Evolutionary conservation across 139 green algal genomes (phyloP).

Genomic region (Chlorella sp.): DNA sequence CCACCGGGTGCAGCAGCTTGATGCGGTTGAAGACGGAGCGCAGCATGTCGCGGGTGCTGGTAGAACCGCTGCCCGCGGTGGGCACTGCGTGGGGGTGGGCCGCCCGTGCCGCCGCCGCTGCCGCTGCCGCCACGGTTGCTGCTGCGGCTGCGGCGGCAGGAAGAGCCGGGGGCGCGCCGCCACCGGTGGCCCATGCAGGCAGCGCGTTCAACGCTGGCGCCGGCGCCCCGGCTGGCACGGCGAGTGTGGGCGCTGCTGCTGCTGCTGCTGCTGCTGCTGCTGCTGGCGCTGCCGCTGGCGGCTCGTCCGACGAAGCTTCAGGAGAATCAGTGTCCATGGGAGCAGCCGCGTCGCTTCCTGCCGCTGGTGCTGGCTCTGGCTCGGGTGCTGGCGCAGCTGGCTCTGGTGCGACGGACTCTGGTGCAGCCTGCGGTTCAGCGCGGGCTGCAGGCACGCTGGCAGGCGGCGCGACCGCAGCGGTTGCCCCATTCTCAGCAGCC

Average conservation of each 20-base stretch:
- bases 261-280: not conserved
- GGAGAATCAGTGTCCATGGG: not conserved
- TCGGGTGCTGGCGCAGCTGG: not conserved
- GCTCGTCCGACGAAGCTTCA: not conserved
- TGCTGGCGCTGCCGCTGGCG: not conserved
- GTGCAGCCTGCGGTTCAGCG: not conserved
- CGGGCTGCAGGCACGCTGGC: too few species aligned
- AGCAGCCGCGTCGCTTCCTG: not conserved
- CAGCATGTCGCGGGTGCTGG: constrained; percentile 33
- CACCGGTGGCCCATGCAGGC: not conserved
- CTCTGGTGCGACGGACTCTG: not conserved
- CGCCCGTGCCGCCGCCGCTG: not conserved
- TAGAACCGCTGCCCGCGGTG: constrained; percentile 19
- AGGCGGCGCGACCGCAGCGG: too few species aligned
- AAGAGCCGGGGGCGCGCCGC: not conserved
- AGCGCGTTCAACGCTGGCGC: not conserved
- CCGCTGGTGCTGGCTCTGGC: not conserved
- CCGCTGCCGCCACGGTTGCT: not conserved
- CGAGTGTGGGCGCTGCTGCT: not conserved
- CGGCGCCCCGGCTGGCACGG: not conserved
- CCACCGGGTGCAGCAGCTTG: constrained; percentile 36
- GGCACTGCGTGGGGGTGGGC: not conserved
- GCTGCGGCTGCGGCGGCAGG: not conserved
- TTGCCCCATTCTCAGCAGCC: too few species aligned
- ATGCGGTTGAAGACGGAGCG: constrained; percentile 37